phyloP scores from a whole-genome alignment of 768 basidiomycete species.

The Lactarius evosmus region DNA sequence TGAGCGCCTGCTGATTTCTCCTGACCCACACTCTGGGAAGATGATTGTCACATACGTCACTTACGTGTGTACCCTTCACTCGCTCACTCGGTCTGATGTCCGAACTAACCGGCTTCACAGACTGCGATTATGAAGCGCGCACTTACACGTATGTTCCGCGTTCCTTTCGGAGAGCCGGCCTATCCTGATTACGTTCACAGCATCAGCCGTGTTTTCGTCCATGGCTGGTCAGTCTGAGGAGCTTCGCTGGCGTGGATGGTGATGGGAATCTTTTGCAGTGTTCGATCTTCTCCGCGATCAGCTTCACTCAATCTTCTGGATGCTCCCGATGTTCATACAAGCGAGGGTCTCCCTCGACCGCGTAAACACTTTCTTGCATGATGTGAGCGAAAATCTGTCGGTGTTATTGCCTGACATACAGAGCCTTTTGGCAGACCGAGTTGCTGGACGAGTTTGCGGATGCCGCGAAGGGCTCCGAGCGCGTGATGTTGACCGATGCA shows the following conservation, averaged over 20 bases:
- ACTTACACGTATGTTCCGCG: conserved; percentile 31
- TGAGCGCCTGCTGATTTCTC: background rate
- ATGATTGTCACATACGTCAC: conserved; percentile 37
- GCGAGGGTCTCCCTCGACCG: conserved; percentile 42
- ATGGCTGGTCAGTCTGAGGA: conserved; percentile 26
- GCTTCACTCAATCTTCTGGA: conserved; percentile 30
- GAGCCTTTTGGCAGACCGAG: conserved; percentile 31
- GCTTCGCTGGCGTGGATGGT: background rate
- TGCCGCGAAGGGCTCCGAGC: conserved; percentile 17
- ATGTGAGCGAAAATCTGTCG: conserved; percentile 26
- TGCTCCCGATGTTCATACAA: conserved; percentile 30
- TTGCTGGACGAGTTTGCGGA: conserved; percentile 34
- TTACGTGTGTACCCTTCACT: conserved; percentile 27
- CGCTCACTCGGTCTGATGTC: background rate
- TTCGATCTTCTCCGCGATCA: conserved; percentile 43
- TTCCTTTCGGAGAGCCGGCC: background rate
- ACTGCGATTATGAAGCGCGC: conserved; percentile 37
- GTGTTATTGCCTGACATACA: background rate
- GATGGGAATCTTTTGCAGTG: conserved; percentile 29
- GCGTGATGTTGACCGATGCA: conserved; percentile 24
- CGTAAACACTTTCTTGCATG: conserved; percentile 39
- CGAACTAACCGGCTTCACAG: conserved; percentile 5
- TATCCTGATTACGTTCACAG: conserved; percentile 11
- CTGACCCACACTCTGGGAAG: conserved; percentile 28
- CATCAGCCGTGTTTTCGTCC: conserved; percentile 34